Evolutionary conservation across 805 yeast species (phyloP).

Genomic region (Lipomyces starkeyi): DNA sequence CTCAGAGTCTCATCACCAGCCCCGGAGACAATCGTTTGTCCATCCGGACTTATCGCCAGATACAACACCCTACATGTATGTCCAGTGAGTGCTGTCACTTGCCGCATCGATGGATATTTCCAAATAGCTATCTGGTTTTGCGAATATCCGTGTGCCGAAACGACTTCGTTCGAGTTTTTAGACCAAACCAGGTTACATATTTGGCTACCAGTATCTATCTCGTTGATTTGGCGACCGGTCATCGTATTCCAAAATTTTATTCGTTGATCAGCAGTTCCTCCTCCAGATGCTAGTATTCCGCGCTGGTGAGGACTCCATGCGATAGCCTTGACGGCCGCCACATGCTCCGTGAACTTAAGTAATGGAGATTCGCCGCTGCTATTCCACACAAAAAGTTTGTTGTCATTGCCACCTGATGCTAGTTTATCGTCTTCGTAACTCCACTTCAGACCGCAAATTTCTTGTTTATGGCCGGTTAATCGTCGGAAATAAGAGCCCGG

Average conservation of each 20-base stretch:
- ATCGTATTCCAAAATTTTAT: slow-evolving; percentile 92
- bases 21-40: slow-evolving; percentile 95
- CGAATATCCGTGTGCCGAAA: slow-evolving; percentile 93
- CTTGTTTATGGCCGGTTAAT: slow-evolving; percentile 82
- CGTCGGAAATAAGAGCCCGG: slow-evolving; percentile 79
- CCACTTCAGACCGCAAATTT: slow-evolving; percentile 96
- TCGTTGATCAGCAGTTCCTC: slow-evolving; percentile 92
- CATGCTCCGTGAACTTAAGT: slow-evolving; percentile 77
- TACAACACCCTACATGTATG: slow-evolving; percentile 92
- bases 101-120: slow-evolving; percentile 93
- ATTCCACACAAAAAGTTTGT: slow-evolving; percentile 85
- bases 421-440: slow-evolving; percentile 86
- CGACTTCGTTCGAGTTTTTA: slow-evolving; percentile 86
- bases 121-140: slow-evolving; percentile 89
- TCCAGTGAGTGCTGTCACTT: slow-evolving; percentile 90
- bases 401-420: slow-evolving; percentile 97
- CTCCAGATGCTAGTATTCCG: slow-evolving; percentile 92
- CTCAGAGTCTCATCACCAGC: slow-evolving; percentile 97
- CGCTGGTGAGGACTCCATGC: slow-evolving; percentile 98
- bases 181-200: slow-evolving; percentile 96
- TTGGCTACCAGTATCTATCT: slow-evolving; percentile 94
- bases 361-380: slow-evolving; percentile 72
- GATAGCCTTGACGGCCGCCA: slow-evolving; percentile 94
- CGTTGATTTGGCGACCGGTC: slow-evolving; percentile 73
- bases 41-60: slow-evolving; percentile 90